Base-by-base conservation (phyloP, 1,139 yeast genomes). In the Geotrichum fermentans region DNA sequence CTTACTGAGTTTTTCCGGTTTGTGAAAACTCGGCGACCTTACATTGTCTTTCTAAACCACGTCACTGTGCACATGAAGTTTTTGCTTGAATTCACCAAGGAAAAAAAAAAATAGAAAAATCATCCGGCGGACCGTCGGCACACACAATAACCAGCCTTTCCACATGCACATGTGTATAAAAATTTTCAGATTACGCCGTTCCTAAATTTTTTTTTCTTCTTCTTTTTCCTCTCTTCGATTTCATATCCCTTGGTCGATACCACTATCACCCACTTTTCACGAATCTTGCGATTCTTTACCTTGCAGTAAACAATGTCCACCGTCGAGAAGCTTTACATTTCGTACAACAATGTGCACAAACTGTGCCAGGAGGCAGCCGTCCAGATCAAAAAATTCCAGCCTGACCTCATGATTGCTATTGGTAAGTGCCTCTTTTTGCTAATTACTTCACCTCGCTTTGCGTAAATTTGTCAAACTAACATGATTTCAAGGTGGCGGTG, bases 331-430 rank as follows among this genome's bases (percentile, higher is more conserved):
- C 74, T 82, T 72, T 89, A 82, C 75, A 86, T 90, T 61, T 83
- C 95, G 54, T 90, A 90, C 79, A 87, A 90, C 74, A 83, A 87
- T 67, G 82, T 90, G 50, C 97, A 90, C 73, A 94, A 90, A 72
- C 78, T 89, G 58, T 90, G 97, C 68, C 95, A 89, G 70, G 82
- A 83, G 64, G 75, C 83, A 24, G 95, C 97, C 18, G 80, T 74
- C 53, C 75, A 75, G 56, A 79, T 89, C 62, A 78, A 84, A 66
- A 74, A 73, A 42, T 82, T 78, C 67, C 78, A 82, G 62, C 96
- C 96, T 26, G 92, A 86, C 68, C 74, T 88, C 57, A 88, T 90
- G 70, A 82, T 90, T 55, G 97, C 97, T 60, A 87, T 90, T 62
- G 78, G 78, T 50, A 54, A 40, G 79, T 42, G 13, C n/a, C 17